Evolutionary conservation across 116 monocot species (phyloP).

Genomic region (Papilionanthe hybrid): DNA sequence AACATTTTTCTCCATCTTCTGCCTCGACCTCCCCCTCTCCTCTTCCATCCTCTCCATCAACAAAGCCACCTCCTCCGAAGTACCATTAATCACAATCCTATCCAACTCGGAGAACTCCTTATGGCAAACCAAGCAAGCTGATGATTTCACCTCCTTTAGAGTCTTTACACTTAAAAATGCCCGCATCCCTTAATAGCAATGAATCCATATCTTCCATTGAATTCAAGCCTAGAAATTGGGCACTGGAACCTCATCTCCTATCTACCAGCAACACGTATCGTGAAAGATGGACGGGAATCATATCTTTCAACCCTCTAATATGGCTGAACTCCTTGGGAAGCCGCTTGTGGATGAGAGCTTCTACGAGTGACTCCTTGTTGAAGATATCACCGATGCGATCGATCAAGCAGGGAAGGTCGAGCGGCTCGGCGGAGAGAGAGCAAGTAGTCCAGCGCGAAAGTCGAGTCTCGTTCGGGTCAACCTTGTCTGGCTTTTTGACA

Average conservation of each 20-base stretch:
- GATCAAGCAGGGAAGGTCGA: slow-evolving; percentile 54
- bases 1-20: slow-evolving; percentile 56
- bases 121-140: slow-evolving; percentile 71
- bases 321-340: slow-evolving; percentile 74
- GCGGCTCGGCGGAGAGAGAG: slow-evolving; percentile 78
- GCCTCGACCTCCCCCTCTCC: slow-evolving; percentile 56
- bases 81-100: slow-evolving; percentile 77
- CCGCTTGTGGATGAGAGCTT: slow-evolving; percentile 52
- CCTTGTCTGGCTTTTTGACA: slow-evolving; percentile 95
- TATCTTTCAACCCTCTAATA: slow-evolving; percentile 71
- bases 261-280: slow-evolving; percentile 24
- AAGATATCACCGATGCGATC: slow-evolving; percentile 81
- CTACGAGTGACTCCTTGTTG: slow-evolving; percentile 80
- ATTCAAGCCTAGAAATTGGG: slow-evolving; percentile 78
- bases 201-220: slow-evolving; percentile 84
- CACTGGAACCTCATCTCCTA: slow-evolving; percentile 63
- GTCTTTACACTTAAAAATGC: slow-evolving; percentile 77
- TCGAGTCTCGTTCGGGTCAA: slow-evolving; percentile 85
- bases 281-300: slow-evolving; percentile 56
- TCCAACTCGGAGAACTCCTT: slow-evolving; percentile 54
- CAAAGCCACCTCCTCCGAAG: slow-evolving; percentile 47
- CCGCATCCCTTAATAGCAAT: slow-evolving; percentile 67
- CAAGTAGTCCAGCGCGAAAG: slow-evolving; percentile 84
- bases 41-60: slow-evolving; percentile 76
- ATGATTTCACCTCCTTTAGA: slow-evolving; percentile 74